These are phyloP conservation scores for Dichotomocladium elegans DNA, from an alignment of 371 early-diverging fungal genomes.

Conservation along the genomic window DNA sequence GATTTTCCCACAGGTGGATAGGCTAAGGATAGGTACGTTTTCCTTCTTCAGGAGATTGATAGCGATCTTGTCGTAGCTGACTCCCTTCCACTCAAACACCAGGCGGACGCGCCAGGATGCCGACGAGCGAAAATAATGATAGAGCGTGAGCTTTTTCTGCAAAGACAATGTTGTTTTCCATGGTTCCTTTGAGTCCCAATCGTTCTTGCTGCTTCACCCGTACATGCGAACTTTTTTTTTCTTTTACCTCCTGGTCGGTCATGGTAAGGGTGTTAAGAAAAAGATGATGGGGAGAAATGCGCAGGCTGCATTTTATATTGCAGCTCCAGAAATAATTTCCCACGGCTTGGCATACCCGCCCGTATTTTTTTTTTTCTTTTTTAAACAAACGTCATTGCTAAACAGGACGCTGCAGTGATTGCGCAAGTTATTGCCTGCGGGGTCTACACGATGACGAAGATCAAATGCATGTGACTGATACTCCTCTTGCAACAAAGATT, in stretches of 20 bases:
- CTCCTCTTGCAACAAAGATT: no score
- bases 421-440: neutral
- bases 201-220: no score
- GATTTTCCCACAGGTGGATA: no score
- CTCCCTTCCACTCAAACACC: conserved; percentile 70
- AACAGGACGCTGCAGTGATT: neutral
- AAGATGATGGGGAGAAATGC: neutral
- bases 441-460: neutral
- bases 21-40: no score
- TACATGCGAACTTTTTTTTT: no score
- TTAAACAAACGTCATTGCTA: neutral
- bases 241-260: neutral
- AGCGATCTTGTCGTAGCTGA: conserved; percentile 58
- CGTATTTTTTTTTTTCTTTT: neutral
- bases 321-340: no score
- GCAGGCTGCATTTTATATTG: neutral
- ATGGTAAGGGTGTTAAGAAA: neutral
- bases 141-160: conserved; percentile 49
- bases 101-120: conserved; percentile 79
- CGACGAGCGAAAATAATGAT: conserved; percentile 74
- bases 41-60: conserved; percentile 71
- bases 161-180: neutral
- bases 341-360: neutral
- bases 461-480: no score
- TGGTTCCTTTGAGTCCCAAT: neutral